Evolutionary conservation across 179 eudicot genomes (phyloP).

Genomic region (Monotropa hypopitys): DNA sequence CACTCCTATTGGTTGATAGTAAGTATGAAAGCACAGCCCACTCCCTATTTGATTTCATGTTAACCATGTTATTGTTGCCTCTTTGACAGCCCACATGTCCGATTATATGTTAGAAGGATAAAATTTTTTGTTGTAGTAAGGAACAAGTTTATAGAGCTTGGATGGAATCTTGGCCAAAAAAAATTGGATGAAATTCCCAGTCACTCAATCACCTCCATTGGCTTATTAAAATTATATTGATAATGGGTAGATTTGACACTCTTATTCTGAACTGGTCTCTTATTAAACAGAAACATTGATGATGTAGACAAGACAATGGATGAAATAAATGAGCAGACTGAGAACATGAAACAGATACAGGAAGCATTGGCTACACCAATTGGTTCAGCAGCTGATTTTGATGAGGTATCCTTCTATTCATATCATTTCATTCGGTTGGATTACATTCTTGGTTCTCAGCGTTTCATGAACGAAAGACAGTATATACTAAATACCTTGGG

Average conservation of each 20-base stretch:
- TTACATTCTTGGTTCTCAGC: no score
- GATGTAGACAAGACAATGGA: conserved; percentile 84
- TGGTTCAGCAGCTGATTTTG: conserved; percentile 62
- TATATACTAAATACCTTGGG: not conserved
- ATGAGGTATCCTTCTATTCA: conserved; percentile 37
- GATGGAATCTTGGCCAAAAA: not conserved
- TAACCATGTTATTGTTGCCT: not conserved
- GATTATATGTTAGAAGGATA: not conserved
- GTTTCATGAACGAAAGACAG: not conserved
- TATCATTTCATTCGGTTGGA: no score
- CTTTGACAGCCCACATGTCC: not conserved
- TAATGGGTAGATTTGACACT: not conserved
- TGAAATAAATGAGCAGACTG: conserved; percentile 72
- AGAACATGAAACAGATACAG: conserved; percentile 69
- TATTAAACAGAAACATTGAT: conserved; percentile 44
- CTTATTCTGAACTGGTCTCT: not conserved
- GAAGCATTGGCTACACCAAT: conserved; percentile 64
- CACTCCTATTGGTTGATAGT: no score
- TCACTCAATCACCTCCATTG: not conserved
- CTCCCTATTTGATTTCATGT: not conserved
- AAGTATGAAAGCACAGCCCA: not conserved
- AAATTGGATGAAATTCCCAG: not conserved
- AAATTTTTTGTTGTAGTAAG: not conserved
- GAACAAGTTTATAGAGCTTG: not conserved
- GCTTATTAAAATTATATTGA: not conserved